phyloP scores from a whole-genome alignment of 352 stramenopile species.

The Globisporangium apiculatum region DNA sequence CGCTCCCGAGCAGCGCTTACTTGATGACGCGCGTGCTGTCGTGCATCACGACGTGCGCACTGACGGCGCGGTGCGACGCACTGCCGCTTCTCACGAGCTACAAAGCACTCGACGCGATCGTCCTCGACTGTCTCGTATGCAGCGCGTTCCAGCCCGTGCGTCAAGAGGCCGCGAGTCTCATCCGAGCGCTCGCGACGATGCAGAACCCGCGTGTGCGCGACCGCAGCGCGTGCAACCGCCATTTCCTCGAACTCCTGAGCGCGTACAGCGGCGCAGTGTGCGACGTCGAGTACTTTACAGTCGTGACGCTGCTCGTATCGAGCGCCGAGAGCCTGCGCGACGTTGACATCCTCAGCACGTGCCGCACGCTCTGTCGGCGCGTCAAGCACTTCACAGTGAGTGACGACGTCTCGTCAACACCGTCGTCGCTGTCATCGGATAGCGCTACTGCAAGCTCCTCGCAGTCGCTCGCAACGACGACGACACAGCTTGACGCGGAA shows the following conservation, averaged over 20 bases:
- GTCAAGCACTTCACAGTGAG: conserved; percentile 32
- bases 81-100: conserved; percentile 33
- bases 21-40: conserved; percentile 49
- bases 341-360: conserved; percentile 40
- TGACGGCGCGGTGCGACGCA: conserved; percentile 23
- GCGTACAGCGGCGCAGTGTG: conserved; percentile 31
- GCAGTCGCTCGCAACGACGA: background rate
- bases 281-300: conserved; percentile 57
- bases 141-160: conserved; percentile 42
- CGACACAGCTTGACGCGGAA: too few relatives aligned
- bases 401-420: background rate
- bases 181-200: conserved; percentile 32
- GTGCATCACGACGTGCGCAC: conserved; percentile 32
- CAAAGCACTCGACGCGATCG: conserved; percentile 25
- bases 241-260: conserved; percentile 44
- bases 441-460: background rate
- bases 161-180: conserved; percentile 33
- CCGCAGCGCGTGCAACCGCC: conserved; percentile 33
- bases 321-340: conserved; percentile 31
- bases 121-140: conserved; percentile 39
- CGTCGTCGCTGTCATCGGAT: background rate
- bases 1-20: conserved; percentile 43
- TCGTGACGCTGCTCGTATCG: conserved; percentile 51
- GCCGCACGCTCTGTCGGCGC: conserved; percentile 37
- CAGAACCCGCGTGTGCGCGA: conserved; percentile 41